A percentile compares a stretch with the other conserved stretches of the same genome.
phyloP scores from a whole-genome alignment of 1,284 basidiomycete genomes.

The Porogramme epimiltina region DNA sequence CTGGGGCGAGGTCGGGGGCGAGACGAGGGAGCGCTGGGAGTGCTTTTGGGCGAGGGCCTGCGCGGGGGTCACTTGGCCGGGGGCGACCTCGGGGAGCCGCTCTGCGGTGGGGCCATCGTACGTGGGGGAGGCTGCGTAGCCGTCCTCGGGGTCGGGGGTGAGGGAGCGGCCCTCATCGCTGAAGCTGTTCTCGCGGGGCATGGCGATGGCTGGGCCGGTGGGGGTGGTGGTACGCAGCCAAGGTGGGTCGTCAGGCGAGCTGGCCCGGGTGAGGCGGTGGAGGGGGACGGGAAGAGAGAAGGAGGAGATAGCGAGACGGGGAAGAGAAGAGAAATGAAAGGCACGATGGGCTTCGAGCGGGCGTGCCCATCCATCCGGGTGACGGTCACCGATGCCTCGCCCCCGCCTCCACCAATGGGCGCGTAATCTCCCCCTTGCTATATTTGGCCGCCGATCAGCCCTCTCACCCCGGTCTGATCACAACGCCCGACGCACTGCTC shows the following conservation, averaged over 20 bases:
- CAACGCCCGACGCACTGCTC: too few species aligned
- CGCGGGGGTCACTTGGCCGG: background rate
- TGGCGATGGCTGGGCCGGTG: conserved; percentile 25
- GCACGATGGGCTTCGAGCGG: too few species aligned
- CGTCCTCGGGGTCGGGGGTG: conserved; percentile 49
- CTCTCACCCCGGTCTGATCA: background rate
- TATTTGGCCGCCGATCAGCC: conserved; percentile 3
- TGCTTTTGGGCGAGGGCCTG: conserved; percentile 7
- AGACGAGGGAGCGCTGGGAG: background rate
- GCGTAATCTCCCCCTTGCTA: conserved; percentile 3
- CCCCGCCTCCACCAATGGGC: too few species aligned
- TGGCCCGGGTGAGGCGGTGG: background rate
- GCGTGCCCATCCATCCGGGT: too few species aligned
- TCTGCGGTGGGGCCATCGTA: conserved; percentile 13
- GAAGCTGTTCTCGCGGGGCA: conserved; percentile 63
- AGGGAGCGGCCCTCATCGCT: conserved; percentile 59
- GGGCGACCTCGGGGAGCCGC: background rate
- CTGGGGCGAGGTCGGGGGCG: background rate
- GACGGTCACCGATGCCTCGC: too few species aligned
- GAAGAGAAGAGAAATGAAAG: conserved; percentile 1
- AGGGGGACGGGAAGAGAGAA: background rate
- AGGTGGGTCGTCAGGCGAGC: too few species aligned
- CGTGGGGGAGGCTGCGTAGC: conserved; percentile 19
- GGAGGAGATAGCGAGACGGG: background rate
- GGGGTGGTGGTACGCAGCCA: background rate